Evolutionary conservation across 2,329 filamentous ascomycete species (phyloP), one percentile per base, ranked within the genome.

Genomic region (Metarhizium humberi): DNA sequence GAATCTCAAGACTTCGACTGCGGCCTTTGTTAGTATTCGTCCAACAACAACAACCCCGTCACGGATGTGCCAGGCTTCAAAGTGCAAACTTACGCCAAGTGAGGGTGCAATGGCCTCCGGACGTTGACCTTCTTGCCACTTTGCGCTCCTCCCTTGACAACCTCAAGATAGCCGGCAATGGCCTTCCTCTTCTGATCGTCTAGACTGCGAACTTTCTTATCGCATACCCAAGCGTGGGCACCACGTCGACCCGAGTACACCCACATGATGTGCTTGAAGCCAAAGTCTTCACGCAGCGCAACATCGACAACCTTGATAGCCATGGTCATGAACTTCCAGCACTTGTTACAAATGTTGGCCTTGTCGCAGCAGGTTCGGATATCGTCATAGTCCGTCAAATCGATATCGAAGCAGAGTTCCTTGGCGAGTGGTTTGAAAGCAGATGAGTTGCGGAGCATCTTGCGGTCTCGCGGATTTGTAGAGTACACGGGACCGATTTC

Each of bases 401-500:
- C 94, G 65, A 99, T 97, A 86, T 99, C 94, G 71, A 99, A 97
- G 64, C 96, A 96, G 43, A 99, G 76, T 70, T 99, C 94, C 70
- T 99, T 99, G 55, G 88, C 81, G 36, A 96, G 71, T 0, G 94
- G 92, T 60, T 86, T 87, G 74, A 99, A 96, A 8, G 89, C 84
- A 50, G 84, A 83, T 40, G 86, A 81, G 70, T 91, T 92, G 53
- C 87, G 84, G 38, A 97, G 73, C 0, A 86, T 86, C 74, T 97
- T 99, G 65, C 92, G 86, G 64, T 99, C 94, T 63, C 91, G 87
- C 0, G 94, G 94, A 69, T 97, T 96, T 50, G 91, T 88, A 53
- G 81, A 90, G 74, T 99, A 99, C 51, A 96, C 88, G n/a, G 94
- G 94, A 0, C 94, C 94, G 64, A 99, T 97, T 77, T 99, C 94